A percentile compares a stretch with the other conserved stretches of the same genome.
phyloP scores from a whole-genome alignment of 2,329 filamentous ascomycete genomes.

The Pestalotiopsis sp. region DNA sequence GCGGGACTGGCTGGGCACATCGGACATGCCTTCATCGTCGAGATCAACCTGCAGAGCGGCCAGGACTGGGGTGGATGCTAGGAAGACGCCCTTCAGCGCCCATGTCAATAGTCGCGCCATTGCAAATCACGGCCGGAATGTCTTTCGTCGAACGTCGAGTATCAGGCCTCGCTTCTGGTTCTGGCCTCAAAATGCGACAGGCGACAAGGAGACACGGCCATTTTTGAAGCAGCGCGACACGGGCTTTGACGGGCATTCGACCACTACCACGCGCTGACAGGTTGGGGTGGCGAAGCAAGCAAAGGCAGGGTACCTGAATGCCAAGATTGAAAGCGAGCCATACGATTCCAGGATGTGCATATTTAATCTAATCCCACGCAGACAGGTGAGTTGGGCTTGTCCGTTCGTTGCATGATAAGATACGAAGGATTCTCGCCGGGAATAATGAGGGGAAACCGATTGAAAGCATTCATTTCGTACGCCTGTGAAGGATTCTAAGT shows the following conservation, averaged over 20 bases:
- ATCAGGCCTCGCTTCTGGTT: too few species aligned
- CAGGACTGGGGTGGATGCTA: slow-evolving; percentile 22
- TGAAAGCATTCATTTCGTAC: not conserved
- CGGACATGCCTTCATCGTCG: slow-evolving; percentile 29
- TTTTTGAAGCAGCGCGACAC: not conserved
- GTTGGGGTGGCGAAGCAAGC: not conserved
- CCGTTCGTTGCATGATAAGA: not conserved
- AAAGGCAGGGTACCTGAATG: not conserved
- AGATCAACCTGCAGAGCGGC: slow-evolving; percentile 31
- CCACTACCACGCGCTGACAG: not conserved
- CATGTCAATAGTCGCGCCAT: slow-evolving; percentile 25
- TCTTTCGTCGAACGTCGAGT: not conserved
- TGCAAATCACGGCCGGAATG: not conserved
- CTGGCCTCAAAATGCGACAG: too few species aligned
- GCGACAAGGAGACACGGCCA: not conserved
- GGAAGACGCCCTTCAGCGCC: slow-evolving; percentile 28
- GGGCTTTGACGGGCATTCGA: not conserved
- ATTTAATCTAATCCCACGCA: slow-evolving; percentile 1
- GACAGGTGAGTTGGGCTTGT: not conserved
- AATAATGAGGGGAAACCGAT: not conserved
- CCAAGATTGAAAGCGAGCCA: slow-evolving; percentile 6
- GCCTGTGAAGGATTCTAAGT: not conserved
- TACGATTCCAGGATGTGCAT: not conserved
- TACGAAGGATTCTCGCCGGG: not conserved
- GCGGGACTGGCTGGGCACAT: not conserved